A percentile compares a stretch with the other conserved stretches of the same genome.
Conservation (phyloP, 441 rosid species). For the Gossypium armourianum region DNA sequence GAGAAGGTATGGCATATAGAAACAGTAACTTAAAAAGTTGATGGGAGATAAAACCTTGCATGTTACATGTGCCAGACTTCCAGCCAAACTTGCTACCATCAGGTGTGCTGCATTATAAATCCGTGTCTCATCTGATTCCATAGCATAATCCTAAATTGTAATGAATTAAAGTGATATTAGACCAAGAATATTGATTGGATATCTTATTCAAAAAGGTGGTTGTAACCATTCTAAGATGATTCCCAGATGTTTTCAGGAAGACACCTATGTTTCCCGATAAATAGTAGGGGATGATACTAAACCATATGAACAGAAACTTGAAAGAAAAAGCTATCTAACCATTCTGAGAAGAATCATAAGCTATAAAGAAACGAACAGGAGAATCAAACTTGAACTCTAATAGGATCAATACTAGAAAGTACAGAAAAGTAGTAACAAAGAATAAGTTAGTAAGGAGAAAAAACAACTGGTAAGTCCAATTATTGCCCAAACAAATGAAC, state of each 20-base stretch:
- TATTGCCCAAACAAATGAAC: not conserved
- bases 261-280: not conserved
- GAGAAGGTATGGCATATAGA: conserved; percentile 1
- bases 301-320: not conserved
- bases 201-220: not conserved
- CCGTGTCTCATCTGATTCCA: conserved; percentile 86
- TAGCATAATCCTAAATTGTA: conserved; percentile 65
- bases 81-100: conserved; percentile 98
- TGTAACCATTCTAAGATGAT: not conserved
- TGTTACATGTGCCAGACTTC: conserved; percentile 96
- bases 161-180: conserved; percentile 1
- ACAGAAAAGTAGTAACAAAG: not conserved
- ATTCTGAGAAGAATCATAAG: not conserved
- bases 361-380: not conserved
- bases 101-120: conserved; percentile 90
- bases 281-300: not conserved
- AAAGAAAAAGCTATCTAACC: not conserved
- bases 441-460: not conserved
- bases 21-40: conserved; percentile 33
- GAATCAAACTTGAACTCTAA: not conserved
- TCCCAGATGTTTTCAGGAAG: not conserved
- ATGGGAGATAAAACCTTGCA: conserved; percentile 51
- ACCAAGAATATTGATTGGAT: not conserved
- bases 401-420: not conserved
- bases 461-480: not conserved